phyloP scores from a whole-genome alignment of 108 stramenopile species.

The Heterococcus sp. region DNA sequence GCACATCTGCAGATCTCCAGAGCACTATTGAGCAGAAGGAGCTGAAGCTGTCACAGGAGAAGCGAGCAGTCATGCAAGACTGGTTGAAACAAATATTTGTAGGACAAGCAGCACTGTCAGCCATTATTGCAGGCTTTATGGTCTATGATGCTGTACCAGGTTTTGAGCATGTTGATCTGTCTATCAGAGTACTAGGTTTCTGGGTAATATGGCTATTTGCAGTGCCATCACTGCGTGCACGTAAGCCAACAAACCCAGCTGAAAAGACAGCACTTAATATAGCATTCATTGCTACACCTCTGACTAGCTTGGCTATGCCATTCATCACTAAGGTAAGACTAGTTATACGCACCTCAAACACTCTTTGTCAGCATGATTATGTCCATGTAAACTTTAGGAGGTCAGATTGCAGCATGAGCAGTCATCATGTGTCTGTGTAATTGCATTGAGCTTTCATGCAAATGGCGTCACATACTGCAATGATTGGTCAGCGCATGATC shows the following conservation, averaged over 20 bases:
- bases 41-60: slow-evolving; percentile 71
- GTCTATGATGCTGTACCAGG: slow-evolving; percentile 49
- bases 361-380: no score
- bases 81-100: slow-evolving; percentile 92
- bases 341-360: no score
- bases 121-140: slow-evolving; percentile 78
- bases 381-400: no score
- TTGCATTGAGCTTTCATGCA: no score
- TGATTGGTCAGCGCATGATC: no score
- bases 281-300: slow-evolving; percentile 85
- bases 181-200: slow-evolving; percentile 84
- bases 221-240: slow-evolving; percentile 79
- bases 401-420: no score
- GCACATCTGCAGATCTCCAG: slow-evolving; percentile 53
- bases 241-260: slow-evolving; percentile 68
- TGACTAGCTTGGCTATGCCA: slow-evolving; percentile 76
- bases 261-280: slow-evolving; percentile 92
- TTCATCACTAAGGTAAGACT: slow-evolving; percentile 80
- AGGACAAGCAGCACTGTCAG: slow-evolving; percentile 78
- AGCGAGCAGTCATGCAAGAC: slow-evolving; percentile 82
- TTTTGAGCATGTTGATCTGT: slow-evolving; percentile 70
- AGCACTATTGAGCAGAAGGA: slow-evolving; percentile 79
- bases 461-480: no score
- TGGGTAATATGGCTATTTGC: slow-evolving; percentile 98
- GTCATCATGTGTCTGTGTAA: no score